Base-by-base conservation (phyloP, 139 green algal species). In the Micractinium sp. region DNA sequence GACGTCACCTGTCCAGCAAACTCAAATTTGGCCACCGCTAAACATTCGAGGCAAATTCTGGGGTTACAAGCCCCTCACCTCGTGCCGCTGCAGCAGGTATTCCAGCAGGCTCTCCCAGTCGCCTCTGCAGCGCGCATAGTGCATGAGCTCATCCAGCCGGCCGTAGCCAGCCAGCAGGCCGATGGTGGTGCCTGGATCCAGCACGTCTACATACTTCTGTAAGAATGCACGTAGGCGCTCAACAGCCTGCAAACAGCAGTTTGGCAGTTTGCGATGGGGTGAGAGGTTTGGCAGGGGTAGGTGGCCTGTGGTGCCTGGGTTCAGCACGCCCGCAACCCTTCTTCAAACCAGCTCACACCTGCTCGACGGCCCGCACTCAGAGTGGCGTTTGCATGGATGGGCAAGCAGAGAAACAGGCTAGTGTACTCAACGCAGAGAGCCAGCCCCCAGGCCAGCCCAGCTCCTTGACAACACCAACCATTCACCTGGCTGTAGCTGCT, bases 61-160 rank as follows among this genome's bases (percentile, higher is more conserved):
- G 15, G 15, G 29, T 5, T 82, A 41, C 39, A 18, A 53, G 20
- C 79, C 5, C 18, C 81, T 25, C 36, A 86, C 94, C 61, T 95
- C 89, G 22, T 93, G 90, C 74, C 90, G 89, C 74, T 93, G 88
- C 88, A 99, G 91, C 82, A 99, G 91, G 85, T 96, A 91, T 86
- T 98, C 94, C 80, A 99, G 84, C 56, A 98, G 93, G 0, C 93
- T 92, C 90, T 99, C 97, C 60, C 97, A 91, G 90, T 99, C 96
- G 39, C 96, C 92, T 2, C 94, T 87, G n/a, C 94, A 93, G 20
- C 88, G 90, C 0, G 96, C 97, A 89, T 95, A 99, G 25, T 94
- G 82, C 87, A 98, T 86, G 66, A 99, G 94, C 85, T 99, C 97
- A 18, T 98, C 95, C 88, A 96, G 22, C 7, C 96, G 94, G 31